A percentile compares a stretch with the other conserved stretches of the same genome.
Evolutionary conservation across 2,329 filamentous ascomycete genomes (phyloP).

Genomic region (Tolypocladium guangdongense): DNA sequence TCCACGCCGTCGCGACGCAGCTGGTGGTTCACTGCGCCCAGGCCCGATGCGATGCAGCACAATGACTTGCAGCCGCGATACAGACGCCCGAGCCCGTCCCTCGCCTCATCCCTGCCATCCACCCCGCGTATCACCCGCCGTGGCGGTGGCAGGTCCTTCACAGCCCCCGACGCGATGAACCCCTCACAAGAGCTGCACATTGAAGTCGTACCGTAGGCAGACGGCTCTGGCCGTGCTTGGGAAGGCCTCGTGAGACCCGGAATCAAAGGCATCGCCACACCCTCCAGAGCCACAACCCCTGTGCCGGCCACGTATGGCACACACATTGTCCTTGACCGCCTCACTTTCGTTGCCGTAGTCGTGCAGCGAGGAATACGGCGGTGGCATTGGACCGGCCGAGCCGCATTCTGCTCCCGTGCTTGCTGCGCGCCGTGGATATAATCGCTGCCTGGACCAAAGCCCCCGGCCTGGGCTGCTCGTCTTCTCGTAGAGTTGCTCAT

Average conservation of each 20-base stretch:
- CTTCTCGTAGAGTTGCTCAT: background rate
- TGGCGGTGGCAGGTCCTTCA: background rate
- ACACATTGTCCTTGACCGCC: background rate
- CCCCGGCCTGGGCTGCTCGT: background rate
- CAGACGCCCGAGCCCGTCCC: background rate
- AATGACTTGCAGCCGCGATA: background rate
- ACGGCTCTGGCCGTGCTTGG: background rate
- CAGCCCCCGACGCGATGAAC: background rate
- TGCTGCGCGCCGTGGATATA: background rate
- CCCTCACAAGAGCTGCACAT: background rate
- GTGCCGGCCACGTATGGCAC: conserved; percentile 2
- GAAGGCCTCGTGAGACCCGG: background rate
- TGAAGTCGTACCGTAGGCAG: background rate
- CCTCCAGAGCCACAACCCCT: background rate
- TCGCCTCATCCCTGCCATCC: background rate
- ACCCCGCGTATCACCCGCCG: background rate
- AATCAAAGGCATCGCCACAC: background rate
- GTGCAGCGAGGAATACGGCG: background rate
- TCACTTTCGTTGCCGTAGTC: background rate
- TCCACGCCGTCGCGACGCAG: background rate
- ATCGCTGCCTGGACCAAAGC: background rate
- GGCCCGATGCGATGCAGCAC: background rate
- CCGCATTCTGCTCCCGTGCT: background rate
- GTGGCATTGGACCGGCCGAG: background rate
- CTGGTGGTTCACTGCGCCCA: background rate